Evolutionary conservation across 768 basidiomycete species (phyloP).

Genomic region (Boletellus emodensis): DNA sequence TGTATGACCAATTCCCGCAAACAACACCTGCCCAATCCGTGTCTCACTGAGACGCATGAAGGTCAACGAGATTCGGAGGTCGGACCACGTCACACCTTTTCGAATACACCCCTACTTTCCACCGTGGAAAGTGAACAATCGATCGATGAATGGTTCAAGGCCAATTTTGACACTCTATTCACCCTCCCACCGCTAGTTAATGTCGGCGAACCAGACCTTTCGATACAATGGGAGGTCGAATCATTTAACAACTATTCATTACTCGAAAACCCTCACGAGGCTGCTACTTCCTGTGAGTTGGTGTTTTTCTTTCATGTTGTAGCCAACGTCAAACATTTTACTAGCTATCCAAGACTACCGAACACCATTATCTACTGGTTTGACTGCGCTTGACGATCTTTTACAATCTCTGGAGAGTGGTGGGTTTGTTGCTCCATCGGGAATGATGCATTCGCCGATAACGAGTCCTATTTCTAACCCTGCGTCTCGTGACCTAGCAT

Average conservation of each 20-base stretch:
- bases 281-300: no score
- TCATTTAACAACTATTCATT: slow-evolving; percentile 25
- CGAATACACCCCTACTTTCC: slow-evolving; percentile 27
- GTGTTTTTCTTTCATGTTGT: no score
- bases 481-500: neutral
- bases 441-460: neutral
- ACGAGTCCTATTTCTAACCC: neutral
- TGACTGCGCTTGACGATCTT: slow-evolving; percentile 2
- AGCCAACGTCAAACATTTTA: no score
- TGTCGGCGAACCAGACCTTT: slow-evolving; percentile 21
- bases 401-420: slow-evolving; percentile 2
- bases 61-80: neutral
- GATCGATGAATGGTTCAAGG: slow-evolving; percentile 36
- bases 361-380: neutral
- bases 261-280: no score
- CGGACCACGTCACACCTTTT: slow-evolving; percentile 25
- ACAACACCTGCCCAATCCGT: neutral
- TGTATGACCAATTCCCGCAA: neutral
- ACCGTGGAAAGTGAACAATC: slow-evolving; percentile 13
- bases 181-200: slow-evolving; percentile 22
- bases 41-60: neutral
- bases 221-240: slow-evolving; percentile 30
- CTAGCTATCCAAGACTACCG: neutral
- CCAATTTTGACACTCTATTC: slow-evolving; percentile 21
- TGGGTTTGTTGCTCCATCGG: neutral